Evolutionary conservation across 164 flowering plant genomes (phyloP).

Genomic region (Magnolia officinalis): DNA sequence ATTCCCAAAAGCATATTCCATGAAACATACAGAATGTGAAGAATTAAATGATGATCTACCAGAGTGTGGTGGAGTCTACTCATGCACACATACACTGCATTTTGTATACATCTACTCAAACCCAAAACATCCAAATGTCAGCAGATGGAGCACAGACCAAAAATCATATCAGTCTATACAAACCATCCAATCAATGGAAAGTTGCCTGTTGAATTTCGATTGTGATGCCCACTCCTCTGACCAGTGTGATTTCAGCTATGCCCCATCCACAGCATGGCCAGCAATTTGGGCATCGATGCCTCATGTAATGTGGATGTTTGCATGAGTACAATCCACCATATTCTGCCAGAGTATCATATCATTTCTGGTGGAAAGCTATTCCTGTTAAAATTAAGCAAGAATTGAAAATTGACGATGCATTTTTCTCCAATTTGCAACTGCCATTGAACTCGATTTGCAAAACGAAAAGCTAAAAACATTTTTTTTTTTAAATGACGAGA

Average conservation of each 20-base stretch:
- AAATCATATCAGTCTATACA: no score
- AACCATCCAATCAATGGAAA: no score
- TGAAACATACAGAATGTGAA: no score
- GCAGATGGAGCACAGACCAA: no score
- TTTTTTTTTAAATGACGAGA: background rate
- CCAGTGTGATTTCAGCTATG: no score
- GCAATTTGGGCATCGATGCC: background rate
- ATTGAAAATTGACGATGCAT: no score
- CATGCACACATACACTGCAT: background rate
- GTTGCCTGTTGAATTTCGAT: no score
- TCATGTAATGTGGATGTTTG: background rate
- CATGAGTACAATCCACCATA: background rate
- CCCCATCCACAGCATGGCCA: background rate
- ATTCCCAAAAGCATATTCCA: background rate
- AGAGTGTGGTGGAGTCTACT: background rate
- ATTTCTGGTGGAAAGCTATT: background rate
- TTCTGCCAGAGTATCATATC: background rate
- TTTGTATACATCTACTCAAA: background rate
- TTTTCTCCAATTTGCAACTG: background rate
- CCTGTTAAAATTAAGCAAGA: no score
- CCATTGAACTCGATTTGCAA: background rate
- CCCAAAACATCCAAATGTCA: no score
- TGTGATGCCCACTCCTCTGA: no score
- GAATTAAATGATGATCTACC: background rate
- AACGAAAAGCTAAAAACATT: background rate